phyloP scores from a whole-genome alignment of 345 rosid species.

The Schrenkiella parvula region DNA sequence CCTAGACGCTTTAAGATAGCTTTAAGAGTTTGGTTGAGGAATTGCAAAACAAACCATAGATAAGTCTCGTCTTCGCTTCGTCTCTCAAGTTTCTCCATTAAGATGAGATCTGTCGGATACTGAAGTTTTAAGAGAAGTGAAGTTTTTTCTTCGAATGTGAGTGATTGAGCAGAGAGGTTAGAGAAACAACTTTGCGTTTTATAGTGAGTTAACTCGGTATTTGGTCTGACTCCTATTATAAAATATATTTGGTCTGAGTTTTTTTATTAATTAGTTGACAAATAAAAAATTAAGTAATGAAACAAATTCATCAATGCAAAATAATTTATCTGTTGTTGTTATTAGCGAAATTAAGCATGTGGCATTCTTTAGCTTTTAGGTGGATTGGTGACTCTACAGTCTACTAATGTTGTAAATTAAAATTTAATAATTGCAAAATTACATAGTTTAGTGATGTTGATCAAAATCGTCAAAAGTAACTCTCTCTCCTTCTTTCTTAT shows the following conservation, averaged over 20 bases:
- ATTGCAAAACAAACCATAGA: conserved; percentile 8
- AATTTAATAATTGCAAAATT: background rate
- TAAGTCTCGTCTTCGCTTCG: conserved; percentile 4
- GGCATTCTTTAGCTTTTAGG: background rate
- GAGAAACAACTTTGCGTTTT: conserved; percentile 3
- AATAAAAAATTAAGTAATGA: background rate
- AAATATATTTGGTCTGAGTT: no score
- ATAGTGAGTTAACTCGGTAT: conserved; percentile 27
- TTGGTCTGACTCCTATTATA: no score
- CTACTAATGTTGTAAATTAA: background rate
- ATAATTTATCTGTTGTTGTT: background rate
- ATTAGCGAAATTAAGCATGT: background rate
- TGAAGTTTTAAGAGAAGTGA: conserved; percentile 2
- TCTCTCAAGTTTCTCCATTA: conserved; percentile 14
- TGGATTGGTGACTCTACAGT: background rate
- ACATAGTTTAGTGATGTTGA: background rate
- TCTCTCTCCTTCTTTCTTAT: background rate
- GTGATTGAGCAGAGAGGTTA: background rate
- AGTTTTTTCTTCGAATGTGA: background rate
- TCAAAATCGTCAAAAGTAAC: background rate
- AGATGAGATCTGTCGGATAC: background rate
- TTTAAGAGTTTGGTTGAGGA: conserved; percentile 9
- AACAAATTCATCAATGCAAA: background rate
- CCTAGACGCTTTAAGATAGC: conserved; percentile 17
- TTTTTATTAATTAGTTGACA: background rate